A percentile compares a stretch with the other conserved stretches of the same genome.
Evolutionary conservation across 352 stramenopile genomes (phyloP).

Genomic region (Globisporangium radiosum): DNA sequence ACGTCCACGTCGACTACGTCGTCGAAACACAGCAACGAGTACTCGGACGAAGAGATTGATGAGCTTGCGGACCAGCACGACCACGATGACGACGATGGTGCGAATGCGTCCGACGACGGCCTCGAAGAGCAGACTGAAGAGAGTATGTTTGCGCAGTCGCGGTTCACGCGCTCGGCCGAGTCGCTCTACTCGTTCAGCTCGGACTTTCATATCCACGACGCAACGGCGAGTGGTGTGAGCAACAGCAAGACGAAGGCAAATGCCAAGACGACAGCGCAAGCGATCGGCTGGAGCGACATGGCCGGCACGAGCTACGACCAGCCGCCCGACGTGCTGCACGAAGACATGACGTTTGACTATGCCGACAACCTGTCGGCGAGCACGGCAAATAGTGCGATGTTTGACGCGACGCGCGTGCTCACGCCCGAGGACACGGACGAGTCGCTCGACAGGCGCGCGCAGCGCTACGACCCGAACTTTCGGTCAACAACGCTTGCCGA

Average conservation of each 20-base stretch:
- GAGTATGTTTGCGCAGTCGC: constrained; percentile 48
- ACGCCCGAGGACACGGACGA: constrained; percentile 27
- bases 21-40: constrained; percentile 13
- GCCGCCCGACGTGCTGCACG: constrained; percentile 1
- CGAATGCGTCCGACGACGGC: constrained; percentile 16
- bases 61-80: constrained; percentile 24
- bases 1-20: neutral
- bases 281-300: constrained; percentile 7
- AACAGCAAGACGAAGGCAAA: neutral
- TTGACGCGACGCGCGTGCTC: constrained; percentile 23
- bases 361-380: constrained; percentile 6
- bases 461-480: constrained; percentile 26
- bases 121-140: constrained; percentile 49
- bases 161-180: constrained; percentile 39
- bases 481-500: constrained; percentile 1
- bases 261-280: neutral
- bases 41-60: constrained; percentile 23
- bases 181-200: constrained; percentile 23
- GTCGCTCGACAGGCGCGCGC: constrained; percentile 27
- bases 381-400: constrained; percentile 9
- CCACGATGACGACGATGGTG: neutral
- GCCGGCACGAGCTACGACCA: constrained; percentile 5
- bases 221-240: neutral
- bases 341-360: constrained; percentile 10
- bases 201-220: constrained; percentile 25